These are phyloP conservation scores for Hirsutella rhossiliensis DNA, from an alignment of 2,329 filamentous ascomycete species.

Conservation along the genomic window DNA sequence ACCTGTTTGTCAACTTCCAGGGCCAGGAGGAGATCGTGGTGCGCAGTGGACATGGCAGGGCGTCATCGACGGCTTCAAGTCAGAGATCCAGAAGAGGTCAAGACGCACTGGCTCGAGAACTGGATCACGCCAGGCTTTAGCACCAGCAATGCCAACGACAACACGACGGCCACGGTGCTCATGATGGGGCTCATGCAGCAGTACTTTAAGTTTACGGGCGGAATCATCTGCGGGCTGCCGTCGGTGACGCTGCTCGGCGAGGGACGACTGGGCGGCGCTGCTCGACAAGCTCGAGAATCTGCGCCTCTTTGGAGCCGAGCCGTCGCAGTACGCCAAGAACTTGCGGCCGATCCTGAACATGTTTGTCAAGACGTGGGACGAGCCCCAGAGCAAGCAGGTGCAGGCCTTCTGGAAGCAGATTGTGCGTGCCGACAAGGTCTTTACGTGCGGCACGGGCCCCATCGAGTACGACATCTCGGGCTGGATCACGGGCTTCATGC, in stretches of 20 bases:
- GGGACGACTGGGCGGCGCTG: constrained; percentile 27
- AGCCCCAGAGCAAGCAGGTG: constrained; percentile 18
- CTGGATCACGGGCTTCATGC: constrained; percentile 36
- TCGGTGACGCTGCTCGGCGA: constrained; percentile 27
- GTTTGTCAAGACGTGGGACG: constrained; percentile 32
- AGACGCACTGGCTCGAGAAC: constrained; percentile 25
- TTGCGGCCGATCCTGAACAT: constrained; percentile 30
- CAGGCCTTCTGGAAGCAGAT: constrained; percentile 31
- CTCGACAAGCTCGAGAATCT: constrained; percentile 29
- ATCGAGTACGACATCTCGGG: constrained; percentile 27
- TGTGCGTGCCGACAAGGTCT: constrained; percentile 20
- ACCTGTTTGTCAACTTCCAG: constrained; percentile 31
- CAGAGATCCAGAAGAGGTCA: constrained; percentile 27
- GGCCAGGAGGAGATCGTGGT: constrained; percentile 28
- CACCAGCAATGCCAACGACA: constrained; percentile 25
- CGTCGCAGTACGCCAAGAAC: constrained; percentile 22
- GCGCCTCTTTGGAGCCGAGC: constrained; percentile 28
- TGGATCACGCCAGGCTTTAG: constrained; percentile 32
- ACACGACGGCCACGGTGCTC: constrained; percentile 26
- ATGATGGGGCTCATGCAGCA: constrained; percentile 32
- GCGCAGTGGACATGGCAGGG: constrained; percentile 10
- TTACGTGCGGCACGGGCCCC: constrained; percentile 14
- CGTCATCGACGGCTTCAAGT: constrained; percentile 20
- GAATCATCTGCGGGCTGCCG: constrained; percentile 29
- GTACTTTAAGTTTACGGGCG: constrained; percentile 23